phyloP scores from a whole-genome alignment of 148 eudicot species.

The Pouteria glomerata region DNA sequence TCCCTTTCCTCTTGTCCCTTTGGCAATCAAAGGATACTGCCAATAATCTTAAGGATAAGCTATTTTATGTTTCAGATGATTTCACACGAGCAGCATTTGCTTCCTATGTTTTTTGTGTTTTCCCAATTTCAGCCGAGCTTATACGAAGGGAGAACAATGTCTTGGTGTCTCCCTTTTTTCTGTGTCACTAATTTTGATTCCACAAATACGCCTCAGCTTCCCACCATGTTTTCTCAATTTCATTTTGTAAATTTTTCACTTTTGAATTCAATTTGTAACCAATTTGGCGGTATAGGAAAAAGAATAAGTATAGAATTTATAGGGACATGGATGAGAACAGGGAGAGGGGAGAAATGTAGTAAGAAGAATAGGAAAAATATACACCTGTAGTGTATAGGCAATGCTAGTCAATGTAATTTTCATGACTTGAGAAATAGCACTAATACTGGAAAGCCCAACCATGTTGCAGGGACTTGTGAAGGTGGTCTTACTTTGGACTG shows the following conservation, averaged over 20 bases:
- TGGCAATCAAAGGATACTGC: neutral
- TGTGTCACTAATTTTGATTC: too few relatives aligned
- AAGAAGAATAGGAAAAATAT: neutral
- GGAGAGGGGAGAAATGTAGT: neutral
- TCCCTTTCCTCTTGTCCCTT: neutral
- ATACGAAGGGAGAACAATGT: too few relatives aligned
- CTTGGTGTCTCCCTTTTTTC: neutral
- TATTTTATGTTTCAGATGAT: neutral
- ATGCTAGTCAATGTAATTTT: neutral
- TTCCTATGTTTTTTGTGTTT: neutral
- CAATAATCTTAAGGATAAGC: neutral
- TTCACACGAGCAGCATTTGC: neutral
- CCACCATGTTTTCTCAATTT: too few relatives aligned
- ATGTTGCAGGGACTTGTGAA: neutral
- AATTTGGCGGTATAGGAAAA: too few relatives aligned
- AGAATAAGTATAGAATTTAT: too few relatives aligned
- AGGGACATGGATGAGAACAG: too few relatives aligned
- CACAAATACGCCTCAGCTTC: neutral
- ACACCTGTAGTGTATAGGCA: neutral
- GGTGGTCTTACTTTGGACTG: neutral
- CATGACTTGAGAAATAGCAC: neutral
- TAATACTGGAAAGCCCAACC: neutral
- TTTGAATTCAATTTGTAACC: too few relatives aligned
- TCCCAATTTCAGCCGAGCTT: neutral
- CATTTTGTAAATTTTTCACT: too few relatives aligned